These are phyloP conservation scores for Heliocybe sulcata DNA, from an alignment of 1,284 basidiomycete genomes.

Conservation along the genomic window DNA sequence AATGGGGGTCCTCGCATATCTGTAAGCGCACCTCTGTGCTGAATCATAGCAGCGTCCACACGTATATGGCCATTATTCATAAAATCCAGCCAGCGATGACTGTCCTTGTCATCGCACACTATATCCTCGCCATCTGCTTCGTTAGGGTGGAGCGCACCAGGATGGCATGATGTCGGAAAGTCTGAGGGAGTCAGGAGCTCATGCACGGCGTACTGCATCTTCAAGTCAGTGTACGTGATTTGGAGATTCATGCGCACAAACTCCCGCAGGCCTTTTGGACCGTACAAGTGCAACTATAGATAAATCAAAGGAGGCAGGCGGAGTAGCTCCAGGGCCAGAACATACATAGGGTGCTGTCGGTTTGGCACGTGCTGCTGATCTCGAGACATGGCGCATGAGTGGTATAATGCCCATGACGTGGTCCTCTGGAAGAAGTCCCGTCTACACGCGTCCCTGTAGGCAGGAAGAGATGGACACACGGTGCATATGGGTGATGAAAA, in stretches of 20 bases:
- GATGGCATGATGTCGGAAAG: slow-evolving; percentile 6
- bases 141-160: slow-evolving; percentile 48
- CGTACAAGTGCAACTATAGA: slow-evolving; percentile 68
- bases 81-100: slow-evolving; percentile 42
- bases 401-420: slow-evolving; percentile 79
- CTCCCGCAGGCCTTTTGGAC: slow-evolving; percentile 74
- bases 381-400: slow-evolving; percentile 59
- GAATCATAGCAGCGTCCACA: slow-evolving; percentile 60
- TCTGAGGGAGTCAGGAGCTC: slow-evolving; percentile 52
- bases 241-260: slow-evolving; percentile 59
- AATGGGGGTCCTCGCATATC: slow-evolving; percentile 29
- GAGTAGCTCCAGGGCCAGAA: neutral
- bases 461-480: slow-evolving; percentile 29
- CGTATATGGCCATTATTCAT: slow-evolving; percentile 20
- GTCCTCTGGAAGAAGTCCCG: slow-evolving; percentile 43
- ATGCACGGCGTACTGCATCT: slow-evolving; percentile 72
- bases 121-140: slow-evolving; percentile 69
- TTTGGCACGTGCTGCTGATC: slow-evolving; percentile 20
- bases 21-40: slow-evolving; percentile 76
- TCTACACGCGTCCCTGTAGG: neutral
- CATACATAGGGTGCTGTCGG: neutral
- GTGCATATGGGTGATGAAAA: slow-evolving; percentile 91
- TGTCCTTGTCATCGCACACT: slow-evolving; percentile 54
- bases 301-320: neutral
- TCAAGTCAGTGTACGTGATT: slow-evolving; percentile 62